Evolutionary conservation across 176 grass and related monocot genomes (phyloP), one percentile per base, ranked within the genome.

Genomic region (Triticum monococcum): DNA sequence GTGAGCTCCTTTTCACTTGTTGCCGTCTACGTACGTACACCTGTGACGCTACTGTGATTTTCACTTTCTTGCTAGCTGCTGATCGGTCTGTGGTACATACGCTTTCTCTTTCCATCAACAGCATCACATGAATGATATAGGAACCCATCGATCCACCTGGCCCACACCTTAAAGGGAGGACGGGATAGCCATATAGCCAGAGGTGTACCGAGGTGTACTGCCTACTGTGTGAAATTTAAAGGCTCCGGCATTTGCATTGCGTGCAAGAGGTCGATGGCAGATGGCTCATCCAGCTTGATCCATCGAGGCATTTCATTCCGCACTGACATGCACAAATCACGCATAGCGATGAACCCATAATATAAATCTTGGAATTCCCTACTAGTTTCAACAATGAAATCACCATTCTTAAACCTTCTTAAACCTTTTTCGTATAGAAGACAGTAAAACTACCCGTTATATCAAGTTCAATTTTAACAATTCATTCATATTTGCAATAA

Each of bases 81-180:
- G 73, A 31, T 54, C 74, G 74, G 52, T 77, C 74, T 56, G 46
- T 77, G 7, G 74, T 77, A 56, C 48, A 52, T 3, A 9, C 20
- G 46, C 74, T 77, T 54, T 77, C 46, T 56, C 74, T 77, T 77
- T 33, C 74, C 74, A 56, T 77, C 74, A 77, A 77, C 46, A 32
- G 11, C 74, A 56, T 56, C 74, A 77, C 74, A 77, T 77, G 74
- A 77, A 77, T 77, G 26, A 32, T 56, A 54, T 75, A 54, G 1
- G 18, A 30, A 56, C 74, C 74, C 25, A 77, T 56, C 4, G 72
- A 75, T 75, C 43, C 72, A 75, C 46, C 46, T 32, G 74, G 74
- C 26, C 74, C 74, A 56, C 46, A 46, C 26, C 74, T 24, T 77
- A 77, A 77, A 32, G 46, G 73, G 28, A 22, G 73, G 73, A 76